These are phyloP conservation scores for Penicillium sp. DNA, from an alignment of 2,329 filamentous ascomycete genomes.

Conservation along the genomic window DNA sequence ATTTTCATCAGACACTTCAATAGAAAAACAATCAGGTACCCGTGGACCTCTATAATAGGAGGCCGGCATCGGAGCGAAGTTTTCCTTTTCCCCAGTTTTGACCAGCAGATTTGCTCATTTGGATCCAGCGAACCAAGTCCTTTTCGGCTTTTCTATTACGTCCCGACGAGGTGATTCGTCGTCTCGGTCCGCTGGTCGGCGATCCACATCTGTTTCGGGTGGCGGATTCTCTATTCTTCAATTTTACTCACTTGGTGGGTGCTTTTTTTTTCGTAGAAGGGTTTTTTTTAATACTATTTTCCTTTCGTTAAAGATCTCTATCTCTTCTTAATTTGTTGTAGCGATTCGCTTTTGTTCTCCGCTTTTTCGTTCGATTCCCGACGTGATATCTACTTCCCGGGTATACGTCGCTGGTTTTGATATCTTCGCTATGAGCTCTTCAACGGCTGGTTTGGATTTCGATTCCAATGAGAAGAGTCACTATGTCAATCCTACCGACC, in stretches of 20 bases:
- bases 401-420: neutral
- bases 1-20: neutral
- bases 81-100: conserved; percentile 4
- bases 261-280: neutral
- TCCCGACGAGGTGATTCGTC: conserved; percentile 5
- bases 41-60: neutral
- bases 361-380: neutral
- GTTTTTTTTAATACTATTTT: neutral
- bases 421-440: conserved; percentile 12
- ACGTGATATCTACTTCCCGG: neutral
- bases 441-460: neutral
- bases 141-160: conserved; percentile 8
- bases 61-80: conserved; percentile 13
- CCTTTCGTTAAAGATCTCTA: neutral
- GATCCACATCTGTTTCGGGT: conserved; percentile 8
- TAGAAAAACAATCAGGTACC: neutral
- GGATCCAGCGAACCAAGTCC: neutral
- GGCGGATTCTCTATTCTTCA: conserved; percentile 9
- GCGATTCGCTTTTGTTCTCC: neutral
- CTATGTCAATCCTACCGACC: neutral
- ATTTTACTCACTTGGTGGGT: neutral
- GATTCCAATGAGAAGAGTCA: neutral
- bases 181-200: conserved; percentile 6
- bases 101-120: neutral
- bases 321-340: neutral